Base-by-base conservation (phyloP, 805 yeast species). In the Pichia californica region DNA sequence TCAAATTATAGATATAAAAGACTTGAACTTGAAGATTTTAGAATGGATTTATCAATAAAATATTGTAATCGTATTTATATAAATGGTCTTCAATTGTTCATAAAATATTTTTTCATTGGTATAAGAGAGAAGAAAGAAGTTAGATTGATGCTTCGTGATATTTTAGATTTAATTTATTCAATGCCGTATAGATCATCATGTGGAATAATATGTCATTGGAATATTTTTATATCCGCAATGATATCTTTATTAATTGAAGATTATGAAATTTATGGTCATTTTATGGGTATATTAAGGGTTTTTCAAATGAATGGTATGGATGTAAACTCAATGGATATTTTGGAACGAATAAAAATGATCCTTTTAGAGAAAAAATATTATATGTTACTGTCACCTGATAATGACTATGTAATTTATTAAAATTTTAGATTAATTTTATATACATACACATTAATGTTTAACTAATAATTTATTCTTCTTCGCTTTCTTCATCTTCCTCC, bases 141-240 rank as follows among this genome's bases (percentile, higher is more conserved):
- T 19, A 19, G 16, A 7, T n/a, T 25, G 2, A 27, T 32, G 14
- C 8, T 48, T 10, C 23, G 38, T n/a, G 45, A 45, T 16, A 42
- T 48, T 7, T 11, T 48, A 4, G 49, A 48, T 23, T 20, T 38
- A 6, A 36, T 46, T 26, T 35, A 41, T 19, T 38, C 47, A n/a
- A 45, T 40, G 32, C 51, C 49, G 3, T 48, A 48, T 36, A 23
- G 38, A 16, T 39, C 43, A 11, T 41, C 51, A 10, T 44, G 45
- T 26, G 47, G 42, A 2, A 19, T 30, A 4, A 29, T 39, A 3
- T 36, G 40, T 27, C 51, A 48, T 35, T 45, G 49, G 44, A 16
- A 16, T 35, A 31, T 45, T 4, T 48, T 42, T 28, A 31, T 39
- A 14, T 27, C 40, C 8, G 43, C 44, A 13, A 9, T 39, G 8